Conservation (phyloP, 768 basidiomycete genomes). For the Pulveroboletus ravenelii region DNA sequence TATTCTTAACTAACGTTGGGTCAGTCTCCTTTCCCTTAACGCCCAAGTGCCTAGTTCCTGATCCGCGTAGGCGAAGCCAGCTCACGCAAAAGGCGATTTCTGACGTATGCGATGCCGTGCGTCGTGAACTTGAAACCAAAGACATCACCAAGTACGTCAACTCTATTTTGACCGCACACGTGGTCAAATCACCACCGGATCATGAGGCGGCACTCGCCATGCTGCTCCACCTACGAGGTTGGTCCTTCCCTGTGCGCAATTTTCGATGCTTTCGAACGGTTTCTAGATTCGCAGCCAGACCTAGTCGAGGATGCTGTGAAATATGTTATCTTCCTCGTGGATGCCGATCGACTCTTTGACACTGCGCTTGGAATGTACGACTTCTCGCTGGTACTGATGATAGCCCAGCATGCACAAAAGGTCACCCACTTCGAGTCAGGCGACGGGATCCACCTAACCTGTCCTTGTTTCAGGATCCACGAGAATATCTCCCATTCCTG, state of each 20-base stretch:
- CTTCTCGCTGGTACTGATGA: constrained; percentile 90
- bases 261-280: neutral
- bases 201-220: constrained; percentile 79
- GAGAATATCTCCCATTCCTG: constrained; percentile 96
- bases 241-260: constrained; percentile 3
- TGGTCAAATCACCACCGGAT: constrained; percentile 88
- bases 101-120: constrained; percentile 72
- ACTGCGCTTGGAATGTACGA: constrained; percentile 99
- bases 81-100: constrained; percentile 56
- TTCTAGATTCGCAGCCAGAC: constrained; percentile 46
- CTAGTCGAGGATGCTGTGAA: constrained; percentile 95
- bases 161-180: constrained; percentile 87
- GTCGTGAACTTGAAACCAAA: constrained; percentile 61
- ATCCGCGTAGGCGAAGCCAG: constrained; percentile 49
- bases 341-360: constrained; percentile 87
- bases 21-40: constrained; percentile 32
- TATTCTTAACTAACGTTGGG: constrained; percentile 87
- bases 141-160: constrained; percentile 82
- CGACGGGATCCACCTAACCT: constrained; percentile 3
- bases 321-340: constrained; percentile 96
- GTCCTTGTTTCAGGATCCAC: constrained; percentile 68
- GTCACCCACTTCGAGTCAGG: constrained; percentile 37
- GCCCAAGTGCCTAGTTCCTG: neutral
- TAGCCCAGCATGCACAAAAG: constrained; percentile 97
- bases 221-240: constrained; percentile 76